Conservation (phyloP, 1,284 basidiomycete genomes). For the Ustilago bromivora region DNA sequence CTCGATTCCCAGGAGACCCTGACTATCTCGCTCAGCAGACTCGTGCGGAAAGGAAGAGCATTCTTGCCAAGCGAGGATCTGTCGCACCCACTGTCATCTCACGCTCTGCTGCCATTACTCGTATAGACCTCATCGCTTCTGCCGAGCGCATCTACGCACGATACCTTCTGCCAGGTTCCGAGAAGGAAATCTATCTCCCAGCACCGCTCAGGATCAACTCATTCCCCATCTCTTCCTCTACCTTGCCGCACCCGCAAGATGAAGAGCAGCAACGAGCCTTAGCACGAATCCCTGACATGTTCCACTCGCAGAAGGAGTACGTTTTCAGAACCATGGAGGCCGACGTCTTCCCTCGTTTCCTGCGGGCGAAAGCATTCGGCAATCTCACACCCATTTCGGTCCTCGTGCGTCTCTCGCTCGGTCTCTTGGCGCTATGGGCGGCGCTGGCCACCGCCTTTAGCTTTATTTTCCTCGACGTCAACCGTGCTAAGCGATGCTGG, state of each 20-base stretch:
- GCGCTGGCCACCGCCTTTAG: conserved; percentile 89
- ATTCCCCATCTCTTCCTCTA: conserved; percentile 73
- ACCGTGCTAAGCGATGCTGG: conserved; percentile 90
- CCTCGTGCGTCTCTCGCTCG: conserved; percentile 78
- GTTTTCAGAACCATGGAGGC: conserved; percentile 97
- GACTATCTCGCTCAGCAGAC: conserved; percentile 57
- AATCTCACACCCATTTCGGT: conserved; percentile 92
- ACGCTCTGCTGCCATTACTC: conserved; percentile 88
- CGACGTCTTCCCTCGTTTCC: conserved; percentile 90
- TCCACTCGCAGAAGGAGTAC: conserved; percentile 93
- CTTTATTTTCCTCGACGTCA: conserved; percentile 91
- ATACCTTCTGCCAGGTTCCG: conserved; percentile 79
- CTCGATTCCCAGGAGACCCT: conserved; percentile 66
- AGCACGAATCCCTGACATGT: conserved; percentile 94
- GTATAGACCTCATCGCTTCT: conserved; percentile 87
- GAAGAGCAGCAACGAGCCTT: conserved; percentile 80
- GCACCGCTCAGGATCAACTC: conserved; percentile 56
- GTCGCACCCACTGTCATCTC: conserved; percentile 75
- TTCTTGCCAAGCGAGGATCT: conserved; percentile 60
- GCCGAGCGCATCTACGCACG: conserved; percentile 95
- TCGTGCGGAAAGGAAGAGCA: conserved; percentile 52
- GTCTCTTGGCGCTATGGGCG: conserved; percentile 89
- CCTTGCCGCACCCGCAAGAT: conserved; percentile 77
- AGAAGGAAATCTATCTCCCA: conserved; percentile 92
- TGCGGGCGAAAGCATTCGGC: conserved; percentile 94